phyloP scores from a whole-genome alignment of 768 basidiomycete species.

The Pleurotus giganteus region DNA sequence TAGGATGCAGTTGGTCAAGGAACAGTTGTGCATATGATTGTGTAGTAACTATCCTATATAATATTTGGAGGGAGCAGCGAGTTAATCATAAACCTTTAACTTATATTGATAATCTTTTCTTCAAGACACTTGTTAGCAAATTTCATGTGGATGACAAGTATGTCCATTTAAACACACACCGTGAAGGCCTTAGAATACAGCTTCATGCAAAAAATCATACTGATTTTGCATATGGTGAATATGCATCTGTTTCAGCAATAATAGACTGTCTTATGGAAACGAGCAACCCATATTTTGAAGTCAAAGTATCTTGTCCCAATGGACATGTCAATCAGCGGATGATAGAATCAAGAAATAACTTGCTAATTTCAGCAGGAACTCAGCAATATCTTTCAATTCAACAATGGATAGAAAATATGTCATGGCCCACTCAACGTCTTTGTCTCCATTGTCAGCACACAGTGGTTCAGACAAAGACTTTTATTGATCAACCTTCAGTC shows the following conservation, averaged over 20 bases:
- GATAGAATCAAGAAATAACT: too few species aligned
- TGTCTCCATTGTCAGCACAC: too few species aligned
- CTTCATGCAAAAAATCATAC: not conserved
- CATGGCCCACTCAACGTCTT: too few species aligned
- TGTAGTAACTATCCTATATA: not conserved
- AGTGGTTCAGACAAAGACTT: too few species aligned
- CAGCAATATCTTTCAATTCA: too few species aligned
- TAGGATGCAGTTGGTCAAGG: not conserved
- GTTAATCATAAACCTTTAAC: not conserved
- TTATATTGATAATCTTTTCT: not conserved
- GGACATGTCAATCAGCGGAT: too few species aligned
- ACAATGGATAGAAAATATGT: too few species aligned
- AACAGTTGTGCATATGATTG: constrained; percentile 3
- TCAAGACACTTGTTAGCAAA: not conserved
- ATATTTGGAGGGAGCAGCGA: not conserved
- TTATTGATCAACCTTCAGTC: too few species aligned
- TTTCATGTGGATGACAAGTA: too few species aligned
- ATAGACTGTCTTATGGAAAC: not conserved
- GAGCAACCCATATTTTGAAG: not conserved
- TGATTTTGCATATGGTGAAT: not conserved
- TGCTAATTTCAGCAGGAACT: too few species aligned
- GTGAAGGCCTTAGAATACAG: not conserved
- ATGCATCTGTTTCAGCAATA: not conserved
- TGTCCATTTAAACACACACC: not conserved
- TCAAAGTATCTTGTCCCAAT: too few species aligned